These are phyloP conservation scores for Flaveria brownii DNA, from an alignment of 129 eudicot species.

Conservation along the genomic window DNA sequence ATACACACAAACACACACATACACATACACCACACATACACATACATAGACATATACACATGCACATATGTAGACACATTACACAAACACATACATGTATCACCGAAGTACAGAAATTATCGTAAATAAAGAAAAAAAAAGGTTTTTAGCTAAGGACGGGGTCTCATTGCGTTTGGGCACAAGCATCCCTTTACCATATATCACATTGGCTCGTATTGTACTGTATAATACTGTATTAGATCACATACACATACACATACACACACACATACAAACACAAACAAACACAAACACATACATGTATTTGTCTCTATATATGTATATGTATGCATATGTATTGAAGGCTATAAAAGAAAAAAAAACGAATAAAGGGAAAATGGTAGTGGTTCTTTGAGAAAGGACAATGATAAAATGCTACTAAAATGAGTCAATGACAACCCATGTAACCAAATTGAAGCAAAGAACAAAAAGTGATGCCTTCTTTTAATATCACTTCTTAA, in stretches of 20 bases:
- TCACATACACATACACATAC: neutral
- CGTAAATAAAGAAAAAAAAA: no score
- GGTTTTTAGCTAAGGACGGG: no score
- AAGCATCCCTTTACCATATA: no score
- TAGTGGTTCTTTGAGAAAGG: slow-evolving; percentile 39
- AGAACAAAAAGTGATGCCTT: slow-evolving; percentile 31
- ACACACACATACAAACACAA: neutral
- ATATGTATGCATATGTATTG: neutral
- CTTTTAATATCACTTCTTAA: slow-evolving; percentile 4
- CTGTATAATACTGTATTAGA: no score
- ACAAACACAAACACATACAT: neutral
- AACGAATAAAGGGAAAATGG: slow-evolving; percentile 19
- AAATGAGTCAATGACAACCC: slow-evolving; percentile 33
- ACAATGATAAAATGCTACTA: slow-evolving; percentile 35
- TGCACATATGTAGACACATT: neutral
- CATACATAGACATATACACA: neutral
- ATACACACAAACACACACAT: neutral
- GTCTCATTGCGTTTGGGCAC: no score
- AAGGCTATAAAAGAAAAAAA: neutral
- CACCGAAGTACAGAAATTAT: no score
- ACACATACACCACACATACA: no score
- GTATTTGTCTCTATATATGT: neutral
- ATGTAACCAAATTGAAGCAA: slow-evolving; percentile 37
- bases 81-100: no score
- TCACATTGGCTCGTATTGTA: no score